A percentile compares a stretch with the other conserved stretches of the same genome.
phyloP scores from a whole-genome alignment of 164 flowering plant species.

The Aristolochia fimbriata region DNA sequence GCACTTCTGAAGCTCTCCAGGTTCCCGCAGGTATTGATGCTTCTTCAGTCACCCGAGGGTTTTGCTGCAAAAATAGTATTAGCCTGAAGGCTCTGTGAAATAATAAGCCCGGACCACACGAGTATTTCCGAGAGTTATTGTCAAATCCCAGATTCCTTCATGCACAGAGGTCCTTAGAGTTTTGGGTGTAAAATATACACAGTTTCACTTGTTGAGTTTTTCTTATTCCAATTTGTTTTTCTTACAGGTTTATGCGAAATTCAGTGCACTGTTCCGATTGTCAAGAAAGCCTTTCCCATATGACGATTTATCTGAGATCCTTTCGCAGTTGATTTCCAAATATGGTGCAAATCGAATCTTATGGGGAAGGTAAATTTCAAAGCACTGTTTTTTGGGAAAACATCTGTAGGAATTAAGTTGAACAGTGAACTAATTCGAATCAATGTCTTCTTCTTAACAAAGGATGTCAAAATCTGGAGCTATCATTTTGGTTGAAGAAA shows the following conservation, averaged over 20 bases:
- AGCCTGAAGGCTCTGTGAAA: too few relatives aligned
- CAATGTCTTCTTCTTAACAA: not conserved
- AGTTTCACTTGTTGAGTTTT: not conserved
- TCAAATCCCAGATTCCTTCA: not conserved
- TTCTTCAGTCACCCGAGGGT: not conserved
- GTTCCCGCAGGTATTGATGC: slow-evolving; percentile 61
- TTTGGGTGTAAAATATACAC: not conserved
- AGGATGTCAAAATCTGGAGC: not conserved
- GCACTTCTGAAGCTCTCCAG: slow-evolving; percentile 53
- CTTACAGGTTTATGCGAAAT: slow-evolving; percentile 74
- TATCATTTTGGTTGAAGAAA: too few relatives aligned
- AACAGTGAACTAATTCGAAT: not conserved
- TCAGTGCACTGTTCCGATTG: slow-evolving; percentile 86
- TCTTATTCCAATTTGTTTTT: not conserved
- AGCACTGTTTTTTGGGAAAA: not conserved
- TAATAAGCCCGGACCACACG: too few relatives aligned
- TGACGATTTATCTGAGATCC: slow-evolving; percentile 39
- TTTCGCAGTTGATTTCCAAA: slow-evolving; percentile 52
- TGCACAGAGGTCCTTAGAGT: not conserved
- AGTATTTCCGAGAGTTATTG: not conserved
- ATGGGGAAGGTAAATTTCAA: slow-evolving; percentile 76
- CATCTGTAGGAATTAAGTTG: not conserved
- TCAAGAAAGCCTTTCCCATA: slow-evolving; percentile 61
- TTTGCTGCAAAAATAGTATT: too few relatives aligned
- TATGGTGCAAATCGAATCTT: slow-evolving; percentile 76